phyloP scores from a whole-genome alignment of 2,329 filamentous ascomycete genomes.

The Lecanosticta acicola region DNA sequence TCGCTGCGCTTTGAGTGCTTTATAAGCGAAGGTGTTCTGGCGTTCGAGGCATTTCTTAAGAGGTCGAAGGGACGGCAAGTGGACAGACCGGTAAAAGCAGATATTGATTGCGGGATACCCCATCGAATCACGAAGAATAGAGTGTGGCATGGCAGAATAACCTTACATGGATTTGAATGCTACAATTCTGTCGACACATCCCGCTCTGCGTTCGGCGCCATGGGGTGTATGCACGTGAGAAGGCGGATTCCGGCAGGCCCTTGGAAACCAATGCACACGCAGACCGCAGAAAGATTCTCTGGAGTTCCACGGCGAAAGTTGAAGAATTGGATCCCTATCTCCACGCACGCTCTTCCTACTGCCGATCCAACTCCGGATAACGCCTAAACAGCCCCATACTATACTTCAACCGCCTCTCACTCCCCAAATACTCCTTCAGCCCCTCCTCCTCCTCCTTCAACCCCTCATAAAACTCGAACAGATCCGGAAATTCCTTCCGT shows the following conservation, averaged over 20 bases:
- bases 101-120: no score
- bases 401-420: conserved; percentile 58
- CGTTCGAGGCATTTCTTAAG: not conserved
- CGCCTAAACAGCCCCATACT: conserved; percentile 62
- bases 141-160: not conserved
- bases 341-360: conserved; percentile 23
- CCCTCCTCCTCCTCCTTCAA: conserved; percentile 58
- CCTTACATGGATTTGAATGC: not conserved
- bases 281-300: no score
- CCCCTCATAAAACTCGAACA: conserved; percentile 60
- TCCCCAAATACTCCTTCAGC: conserved; percentile 64
- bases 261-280: no score
- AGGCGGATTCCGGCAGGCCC: no score
- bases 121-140: no score
- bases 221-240: no score
- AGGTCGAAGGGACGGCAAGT: not conserved
- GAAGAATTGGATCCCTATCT: no score
- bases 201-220: no score
- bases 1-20: not conserved
- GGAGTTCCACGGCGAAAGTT: no score
- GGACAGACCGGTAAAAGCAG: no score
- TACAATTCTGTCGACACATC: no score
- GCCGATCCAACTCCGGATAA: conserved; percentile 65
- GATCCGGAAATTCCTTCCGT: conserved; percentile 52
- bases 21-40: not conserved